Base-by-base conservation (phyloP, 352 stramenopile species). In the Phytophthora sansomeana region DNA sequence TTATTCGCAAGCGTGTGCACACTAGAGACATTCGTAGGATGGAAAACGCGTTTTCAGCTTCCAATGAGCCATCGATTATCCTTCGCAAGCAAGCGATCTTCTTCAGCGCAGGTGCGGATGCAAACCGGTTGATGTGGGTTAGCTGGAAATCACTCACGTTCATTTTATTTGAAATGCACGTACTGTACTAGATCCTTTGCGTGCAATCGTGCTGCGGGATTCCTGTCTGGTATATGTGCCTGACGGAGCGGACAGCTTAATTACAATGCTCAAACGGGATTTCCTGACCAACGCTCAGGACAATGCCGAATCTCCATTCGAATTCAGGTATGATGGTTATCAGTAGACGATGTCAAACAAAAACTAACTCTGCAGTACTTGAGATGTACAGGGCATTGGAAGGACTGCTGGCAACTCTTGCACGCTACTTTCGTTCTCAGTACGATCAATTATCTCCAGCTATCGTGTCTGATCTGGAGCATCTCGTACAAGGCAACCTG, bases 51-150 rank as follows among this genome's bases (percentile, higher is more conserved):
- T 92, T 91, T 47, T 77, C 77, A 1, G 69, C 76, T n/a, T 86
- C 77, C 8, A 89, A 88, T 50, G 79, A 90, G 41, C 81, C 81
- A 14, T 87, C 76, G 9, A 74, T 91, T 30, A 70, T 82, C 30
- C 59, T 89, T 21, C 73, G 81, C 4, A 89, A 87, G 48, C 81
- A 91, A 63, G 75, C 80, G 7, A 82, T 91, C 30, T 72, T 91
- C 56, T 75, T 91, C 46, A 89, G 81, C 29, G 78, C 80, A 43
- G 81, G 81, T 87, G 63, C 8, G 62, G 16, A 33, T 17, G 7
- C 21, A n/a, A 36, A 32, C 33, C 38, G n/a, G 11, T 28, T 21
- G 8, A 30, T 33, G 16, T 47, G 7, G 4, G 8, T n/a, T 48
- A 14, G 16, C 41, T 47, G 35, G 10, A 28, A 14, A 17, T 28